Conservation (phyloP, 202 grass and related monocot genomes). For the Panicum hallii region DNA sequence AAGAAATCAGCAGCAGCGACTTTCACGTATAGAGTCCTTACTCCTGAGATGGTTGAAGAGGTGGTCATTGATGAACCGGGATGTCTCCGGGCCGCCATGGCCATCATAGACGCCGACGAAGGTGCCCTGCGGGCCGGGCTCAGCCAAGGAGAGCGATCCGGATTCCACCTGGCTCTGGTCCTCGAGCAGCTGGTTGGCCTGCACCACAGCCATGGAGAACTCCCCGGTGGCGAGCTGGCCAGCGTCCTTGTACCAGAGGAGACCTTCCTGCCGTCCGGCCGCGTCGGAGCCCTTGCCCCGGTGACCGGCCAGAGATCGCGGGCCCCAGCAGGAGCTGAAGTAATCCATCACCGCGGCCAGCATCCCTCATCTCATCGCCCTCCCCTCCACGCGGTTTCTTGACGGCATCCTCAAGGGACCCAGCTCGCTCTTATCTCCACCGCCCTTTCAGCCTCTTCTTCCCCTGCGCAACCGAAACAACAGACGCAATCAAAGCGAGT, state of each 20-base stretch:
- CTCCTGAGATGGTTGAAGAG: constrained; percentile 90
- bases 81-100: constrained; percentile 86
- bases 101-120: constrained; percentile 95
- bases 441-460: constrained; percentile 8
- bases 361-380: constrained; percentile 88
- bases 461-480: constrained; percentile 17
- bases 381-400: constrained; percentile 51
- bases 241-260: constrained; percentile 96
- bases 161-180: constrained; percentile 97
- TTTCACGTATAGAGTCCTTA: constrained; percentile 43
- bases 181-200: constrained; percentile 94
- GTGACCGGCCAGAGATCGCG: constrained; percentile 54
- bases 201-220: constrained; percentile 97
- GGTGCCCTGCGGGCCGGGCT: constrained; percentile 77
- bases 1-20: background rate
- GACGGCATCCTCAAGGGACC: constrained; percentile 39
- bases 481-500: constrained; percentile 33
- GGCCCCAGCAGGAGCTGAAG: constrained; percentile 88
- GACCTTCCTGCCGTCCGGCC: constrained; percentile 73
- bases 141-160: constrained; percentile 69
- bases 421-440: constrained; percentile 21
- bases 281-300: constrained; percentile 60
- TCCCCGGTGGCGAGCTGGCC: constrained; percentile 78
- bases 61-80: constrained; percentile 87
- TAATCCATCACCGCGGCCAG: constrained; percentile 84